A percentile compares a stretch with the other conserved stretches of the same genome.
phyloP scores from a whole-genome alignment of 2,329 filamentous ascomycete species.

The Pseudocercospora fuligena region DNA sequence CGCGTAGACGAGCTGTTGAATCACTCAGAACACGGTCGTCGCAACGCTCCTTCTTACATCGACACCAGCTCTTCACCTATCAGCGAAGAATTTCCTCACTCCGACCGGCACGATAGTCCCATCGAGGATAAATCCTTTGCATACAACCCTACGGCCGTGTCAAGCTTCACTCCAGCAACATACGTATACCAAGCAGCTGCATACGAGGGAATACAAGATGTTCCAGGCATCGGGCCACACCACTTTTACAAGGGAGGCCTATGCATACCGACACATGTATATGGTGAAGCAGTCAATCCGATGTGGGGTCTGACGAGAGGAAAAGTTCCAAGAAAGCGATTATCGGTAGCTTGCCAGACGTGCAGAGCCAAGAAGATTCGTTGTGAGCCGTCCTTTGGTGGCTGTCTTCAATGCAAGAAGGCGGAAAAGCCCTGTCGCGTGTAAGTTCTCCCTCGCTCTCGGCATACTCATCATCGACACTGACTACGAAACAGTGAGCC shows the following conservation, averaged over 20 bases:
- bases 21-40: background rate
- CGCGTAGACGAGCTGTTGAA: conserved; percentile 4
- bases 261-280: conserved; percentile 20
- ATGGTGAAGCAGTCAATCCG: conserved; percentile 13
- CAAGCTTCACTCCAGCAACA: conserved; percentile 18
- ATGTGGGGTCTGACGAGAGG: conserved; percentile 19
- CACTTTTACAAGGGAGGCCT: conserved; percentile 17
- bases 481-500: conserved; percentile 17
- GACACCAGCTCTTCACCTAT: background rate
- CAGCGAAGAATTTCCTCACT: background rate
- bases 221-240: conserved; percentile 14
- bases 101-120: conserved; percentile 4
- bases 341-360: conserved; percentile 21
- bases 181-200: conserved; percentile 22
- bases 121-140: background rate
- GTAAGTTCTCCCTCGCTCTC: conserved; percentile 13
- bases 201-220: conserved; percentile 16
- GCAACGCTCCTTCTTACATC: background rate
- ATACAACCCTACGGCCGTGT: background rate
- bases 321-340: conserved; percentile 25
- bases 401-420: conserved; percentile 24
- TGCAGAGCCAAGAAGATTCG: conserved; percentile 25
- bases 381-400: conserved; percentile 20
- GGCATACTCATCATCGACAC: background rate
- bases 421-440: conserved; percentile 19